Conservation (phyloP, 2,329 filamentous ascomycete genomes). For the Aspergillus costaricaensis region DNA sequence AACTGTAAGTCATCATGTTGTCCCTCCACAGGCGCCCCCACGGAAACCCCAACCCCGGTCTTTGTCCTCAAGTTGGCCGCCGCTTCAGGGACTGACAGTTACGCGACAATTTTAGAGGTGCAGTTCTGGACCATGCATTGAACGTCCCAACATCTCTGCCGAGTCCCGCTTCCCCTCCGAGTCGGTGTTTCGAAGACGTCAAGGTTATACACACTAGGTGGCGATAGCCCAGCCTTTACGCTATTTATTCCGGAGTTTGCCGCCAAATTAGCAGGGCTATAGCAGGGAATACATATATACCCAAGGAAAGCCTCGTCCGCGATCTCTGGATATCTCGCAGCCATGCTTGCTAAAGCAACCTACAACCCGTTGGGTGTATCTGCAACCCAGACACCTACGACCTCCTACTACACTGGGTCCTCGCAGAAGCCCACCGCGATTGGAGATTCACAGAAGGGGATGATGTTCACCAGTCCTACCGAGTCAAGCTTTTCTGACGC, state of each 20-base stretch:
- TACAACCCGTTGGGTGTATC: constrained; percentile 38
- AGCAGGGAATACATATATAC: not conserved
- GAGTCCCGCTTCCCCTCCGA: not conserved
- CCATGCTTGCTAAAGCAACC: constrained; percentile 46
- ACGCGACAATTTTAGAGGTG: not conserved
- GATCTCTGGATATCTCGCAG: not conserved
- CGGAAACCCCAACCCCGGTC: not conserved
- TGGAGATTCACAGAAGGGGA: constrained; percentile 36
- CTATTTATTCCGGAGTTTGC: not conserved
- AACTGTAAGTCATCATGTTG: not conserved
- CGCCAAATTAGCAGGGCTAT: not conserved
- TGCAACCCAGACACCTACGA: constrained; percentile 38
- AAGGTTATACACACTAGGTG: not conserved
- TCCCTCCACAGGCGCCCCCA: constrained; percentile 4
- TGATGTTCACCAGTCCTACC: constrained; percentile 73
- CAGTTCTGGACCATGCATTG: constrained; percentile 13
- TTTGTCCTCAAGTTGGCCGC: not conserved
- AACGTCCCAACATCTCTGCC: not conserved
- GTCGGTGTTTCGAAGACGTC: constrained; percentile 1
- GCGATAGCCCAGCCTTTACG: not conserved
- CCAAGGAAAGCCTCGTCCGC: not conserved
- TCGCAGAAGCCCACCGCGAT: constrained; percentile 33
- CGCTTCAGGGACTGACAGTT: not conserved
- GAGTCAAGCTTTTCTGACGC: constrained; percentile 88
- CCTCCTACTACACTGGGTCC: constrained; percentile 33